Base-by-base conservation (phyloP, 2,329 filamentous ascomycete genomes). In the Trichoderma lentiforme region DNA sequence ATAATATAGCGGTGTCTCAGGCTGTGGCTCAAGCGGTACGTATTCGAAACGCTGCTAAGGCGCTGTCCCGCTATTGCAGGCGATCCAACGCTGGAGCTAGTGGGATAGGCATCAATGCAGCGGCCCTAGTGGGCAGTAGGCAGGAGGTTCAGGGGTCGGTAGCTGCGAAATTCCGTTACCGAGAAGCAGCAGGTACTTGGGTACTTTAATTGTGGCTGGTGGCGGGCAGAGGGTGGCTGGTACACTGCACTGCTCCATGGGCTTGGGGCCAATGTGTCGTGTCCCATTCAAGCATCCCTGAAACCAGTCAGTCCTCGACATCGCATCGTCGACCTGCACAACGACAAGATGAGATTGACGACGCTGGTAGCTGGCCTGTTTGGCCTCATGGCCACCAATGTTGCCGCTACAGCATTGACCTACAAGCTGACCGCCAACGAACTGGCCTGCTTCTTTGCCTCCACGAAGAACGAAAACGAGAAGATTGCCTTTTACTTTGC, bases 401-500 rank as follows among this genome's bases (percentile, higher is more conserved):
- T 91, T 68, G 90, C 92, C 69, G 94, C 94, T 47, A 99, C 96
- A 5, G 95, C 96, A 53, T 87, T 99, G 80, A 99, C 96, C 62
- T 99, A 98, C 87, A 93, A 95, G 84, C 87, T 99, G 61, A 84
- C 87, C 67, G 93, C 96, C 65, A 93, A 97, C 85, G 96, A 98
- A 86, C 94, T 93, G 83, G 94, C 96, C 73, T 99, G 96, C 86
- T 99, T 99, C 89, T 98, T 93, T 82, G 89, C 93, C 71, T 86
- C 90, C 76, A 91, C 95, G 70, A 90, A 94, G 75, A 89, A 92
- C 80, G 88, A 89, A 81, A 91, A 91, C 77, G 90, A 93, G 78
- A 99, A 99, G 89, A 87, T 99, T 76, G 95, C 96, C 64, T 99
- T 99, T 81, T 99, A 99, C 86, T 99, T 99, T 84, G 97, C 96